Conservation (phyloP, 2,329 filamentous ascomycete genomes). For the Cladosporium sphaerospermum region DNA sequence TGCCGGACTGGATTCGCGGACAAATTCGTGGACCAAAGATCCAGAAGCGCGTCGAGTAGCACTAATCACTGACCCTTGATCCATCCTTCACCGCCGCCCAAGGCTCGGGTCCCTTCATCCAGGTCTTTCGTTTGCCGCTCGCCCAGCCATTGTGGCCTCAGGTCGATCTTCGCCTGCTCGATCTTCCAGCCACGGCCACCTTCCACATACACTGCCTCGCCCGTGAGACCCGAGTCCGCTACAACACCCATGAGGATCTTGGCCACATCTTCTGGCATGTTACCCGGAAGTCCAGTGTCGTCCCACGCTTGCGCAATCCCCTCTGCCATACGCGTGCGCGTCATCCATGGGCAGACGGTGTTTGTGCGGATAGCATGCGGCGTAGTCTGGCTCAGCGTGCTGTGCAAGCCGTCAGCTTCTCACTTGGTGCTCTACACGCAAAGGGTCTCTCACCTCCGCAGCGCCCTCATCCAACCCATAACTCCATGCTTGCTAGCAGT, state of each 20-base stretch:
- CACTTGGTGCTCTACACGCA: too few relatives aligned
- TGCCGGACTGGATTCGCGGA: slow-evolving; percentile 66
- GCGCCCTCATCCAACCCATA: slow-evolving; percentile 43
- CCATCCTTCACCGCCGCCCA: slow-evolving; percentile 23
- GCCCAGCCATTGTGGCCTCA: slow-evolving; percentile 40
- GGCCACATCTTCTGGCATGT: slow-evolving; percentile 36
- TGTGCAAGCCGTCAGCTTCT: slow-evolving; percentile 13
- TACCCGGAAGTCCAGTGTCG: slow-evolving; percentile 35
- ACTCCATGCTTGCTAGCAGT: slow-evolving; percentile 47
- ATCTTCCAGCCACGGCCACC: slow-evolving; percentile 41
- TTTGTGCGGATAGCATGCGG: slow-evolving; percentile 36
- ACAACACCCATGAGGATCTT: slow-evolving; percentile 33
- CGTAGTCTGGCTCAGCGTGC: slow-evolving; percentile 28
- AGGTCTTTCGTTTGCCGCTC: slow-evolving; percentile 32
- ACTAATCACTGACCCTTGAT: background rate
- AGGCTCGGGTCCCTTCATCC: slow-evolving; percentile 32
- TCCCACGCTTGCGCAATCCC: slow-evolving; percentile 33
- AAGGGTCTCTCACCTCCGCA: slow-evolving; percentile 30
- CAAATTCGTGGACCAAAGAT: slow-evolving; percentile 36
- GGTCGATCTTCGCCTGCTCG: slow-evolving; percentile 36
- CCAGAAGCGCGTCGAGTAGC: slow-evolving; percentile 29
- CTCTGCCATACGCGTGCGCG: slow-evolving; percentile 33
- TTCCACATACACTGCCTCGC: slow-evolving; percentile 39
- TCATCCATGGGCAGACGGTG: slow-evolving; percentile 42
- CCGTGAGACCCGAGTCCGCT: slow-evolving; percentile 32